Evolutionary conservation across 2,329 filamentous ascomycete genomes (phyloP).

Genomic region (Pestalotiopsis sp.): DNA sequence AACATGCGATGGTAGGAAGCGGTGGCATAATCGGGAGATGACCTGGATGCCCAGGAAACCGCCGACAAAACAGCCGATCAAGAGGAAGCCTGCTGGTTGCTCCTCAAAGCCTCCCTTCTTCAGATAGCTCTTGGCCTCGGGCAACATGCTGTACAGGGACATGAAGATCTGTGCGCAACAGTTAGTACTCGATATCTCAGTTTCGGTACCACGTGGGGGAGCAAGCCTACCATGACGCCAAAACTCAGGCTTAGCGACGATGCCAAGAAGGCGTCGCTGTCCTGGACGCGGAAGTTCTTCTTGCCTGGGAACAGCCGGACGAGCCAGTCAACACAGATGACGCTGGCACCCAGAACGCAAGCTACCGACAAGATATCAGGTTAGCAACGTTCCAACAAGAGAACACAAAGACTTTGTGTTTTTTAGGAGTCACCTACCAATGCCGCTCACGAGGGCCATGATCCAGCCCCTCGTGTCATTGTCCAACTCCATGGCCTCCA

Average conservation of each 20-base stretch:
- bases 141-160: slow-evolving; percentile 89
- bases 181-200: slow-evolving; percentile 2
- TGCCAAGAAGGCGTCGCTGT: slow-evolving; percentile 86
- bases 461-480: slow-evolving; percentile 95
- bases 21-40: slow-evolving; percentile 72
- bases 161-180: slow-evolving; percentile 73
- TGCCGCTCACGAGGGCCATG: slow-evolving; percentile 81
- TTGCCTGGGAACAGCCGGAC: slow-evolving; percentile 73
- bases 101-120: slow-evolving; percentile 68
- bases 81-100: slow-evolving; percentile 66
- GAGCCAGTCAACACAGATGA: slow-evolving; percentile 85
- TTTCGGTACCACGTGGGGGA: neutral
- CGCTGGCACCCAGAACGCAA: slow-evolving; percentile 74
- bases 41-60: slow-evolving; percentile 78
- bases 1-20: slow-evolving; percentile 75
- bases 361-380: slow-evolving; percentile 38
- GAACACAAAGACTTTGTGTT: neutral
- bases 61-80: slow-evolving; percentile 70
- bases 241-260: slow-evolving; percentile 90
- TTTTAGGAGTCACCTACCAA: slow-evolving; percentile 49
- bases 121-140: slow-evolving; percentile 80
- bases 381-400: neutral
- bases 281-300: slow-evolving; percentile 81
- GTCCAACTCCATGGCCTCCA: slow-evolving; percentile 49
- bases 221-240: slow-evolving; percentile 82